Conservation (phyloP, 148 eudicot species). For the Cornus florida region DNA sequence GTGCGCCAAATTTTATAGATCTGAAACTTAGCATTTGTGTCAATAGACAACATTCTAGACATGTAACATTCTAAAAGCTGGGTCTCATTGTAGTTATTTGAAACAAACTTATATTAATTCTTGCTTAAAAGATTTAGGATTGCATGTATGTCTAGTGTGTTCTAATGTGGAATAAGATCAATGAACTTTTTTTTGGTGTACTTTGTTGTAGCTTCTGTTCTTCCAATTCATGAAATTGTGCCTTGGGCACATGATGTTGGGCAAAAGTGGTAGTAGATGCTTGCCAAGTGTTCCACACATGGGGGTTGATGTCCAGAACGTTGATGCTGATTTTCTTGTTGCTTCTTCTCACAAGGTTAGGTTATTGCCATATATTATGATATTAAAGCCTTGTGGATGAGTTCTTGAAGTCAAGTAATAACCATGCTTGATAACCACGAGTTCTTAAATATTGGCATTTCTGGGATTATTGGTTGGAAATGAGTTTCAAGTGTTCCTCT, state of each 20-base stretch:
- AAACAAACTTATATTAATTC: not conserved
- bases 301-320: constrained; percentile 88
- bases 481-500: not conserved
- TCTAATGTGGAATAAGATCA: constrained; percentile 1
- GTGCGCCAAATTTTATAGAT: not conserved
- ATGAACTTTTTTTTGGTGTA: not conserved
- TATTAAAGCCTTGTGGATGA: constrained; percentile 1
- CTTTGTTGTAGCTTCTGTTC: constrained; percentile 67
- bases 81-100: not conserved
- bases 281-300: constrained; percentile 99
- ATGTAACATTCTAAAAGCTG: too few species aligned
- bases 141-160: not conserved
- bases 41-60: not conserved
- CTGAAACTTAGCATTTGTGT: not conserved
- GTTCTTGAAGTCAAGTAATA: constrained; percentile 41
- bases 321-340: constrained; percentile 92
- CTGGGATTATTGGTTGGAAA: not conserved
- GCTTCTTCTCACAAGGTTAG: constrained; percentile 99
- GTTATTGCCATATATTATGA: constrained; percentile 22
- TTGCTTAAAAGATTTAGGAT: not conserved
- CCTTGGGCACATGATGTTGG: constrained; percentile 80
- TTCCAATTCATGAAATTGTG: constrained; percentile 76
- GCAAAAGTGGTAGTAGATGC: constrained; percentile 96
- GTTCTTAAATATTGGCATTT: constrained; percentile 22
- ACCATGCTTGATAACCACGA: constrained; percentile 97